Conservation (phyloP, 2,329 filamentous ascomycete genomes). For the Teratosphaeria destructans region DNA sequence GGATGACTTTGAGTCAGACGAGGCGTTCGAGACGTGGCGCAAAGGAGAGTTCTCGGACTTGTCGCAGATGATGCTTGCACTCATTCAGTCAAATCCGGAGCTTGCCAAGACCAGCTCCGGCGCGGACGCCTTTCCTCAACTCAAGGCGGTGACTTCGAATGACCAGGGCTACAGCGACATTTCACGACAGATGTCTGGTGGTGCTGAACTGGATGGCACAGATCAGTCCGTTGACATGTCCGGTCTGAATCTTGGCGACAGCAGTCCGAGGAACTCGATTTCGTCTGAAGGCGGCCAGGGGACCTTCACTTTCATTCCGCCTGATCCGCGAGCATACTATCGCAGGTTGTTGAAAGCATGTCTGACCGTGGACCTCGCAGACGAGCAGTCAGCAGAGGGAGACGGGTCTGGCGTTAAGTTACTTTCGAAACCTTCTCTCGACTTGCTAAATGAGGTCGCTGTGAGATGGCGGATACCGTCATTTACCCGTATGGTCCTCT, state of each 20-base stretch:
- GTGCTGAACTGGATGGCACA: conserved; percentile 37
- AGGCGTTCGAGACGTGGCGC: conserved; percentile 83
- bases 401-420: conserved; percentile 43
- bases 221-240: conserved; percentile 62
- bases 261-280: conserved; percentile 29
- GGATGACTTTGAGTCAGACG: conserved; percentile 83
- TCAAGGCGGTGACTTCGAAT: conserved; percentile 10
- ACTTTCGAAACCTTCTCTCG: conserved; percentile 65
- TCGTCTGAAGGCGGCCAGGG: conserved; percentile 22
- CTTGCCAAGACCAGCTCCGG: conserved; percentile 65
- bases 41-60: conserved; percentile 78
- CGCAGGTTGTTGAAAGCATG: conserved; percentile 71
- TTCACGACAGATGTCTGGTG: conserved; percentile 38
- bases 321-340: conserved; percentile 73
- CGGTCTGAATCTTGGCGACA: conserved; percentile 49
- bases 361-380: conserved; percentile 51
- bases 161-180: conserved; percentile 32
- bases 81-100: conserved; percentile 76
- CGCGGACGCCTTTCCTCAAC: conserved; percentile 14
- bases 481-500: conserved; percentile 66
- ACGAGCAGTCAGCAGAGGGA: conserved; percentile 39
- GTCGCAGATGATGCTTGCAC: conserved; percentile 86
- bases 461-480: conserved; percentile 82
- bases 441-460: conserved; percentile 75
- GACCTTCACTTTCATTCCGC: conserved; percentile 77